These are phyloP conservation scores for Fusarium udum DNA, from an alignment of 2,329 filamentous ascomycete species.

Conservation along the genomic window DNA sequence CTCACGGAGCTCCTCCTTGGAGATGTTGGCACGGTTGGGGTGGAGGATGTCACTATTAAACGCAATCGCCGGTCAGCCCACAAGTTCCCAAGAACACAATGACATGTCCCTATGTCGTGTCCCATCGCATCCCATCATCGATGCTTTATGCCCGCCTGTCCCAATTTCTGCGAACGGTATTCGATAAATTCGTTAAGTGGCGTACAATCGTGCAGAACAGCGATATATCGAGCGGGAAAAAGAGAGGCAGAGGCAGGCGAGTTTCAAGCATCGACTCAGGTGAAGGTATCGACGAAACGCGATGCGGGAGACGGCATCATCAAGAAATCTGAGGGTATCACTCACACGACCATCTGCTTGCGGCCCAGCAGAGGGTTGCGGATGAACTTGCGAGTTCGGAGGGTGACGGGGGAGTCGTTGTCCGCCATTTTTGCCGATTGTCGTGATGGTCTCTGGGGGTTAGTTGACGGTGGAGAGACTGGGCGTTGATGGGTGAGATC, in stretches of 20 bases:
- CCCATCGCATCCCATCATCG: not conserved
- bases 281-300: slow-evolving; percentile 17
- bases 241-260: not conserved
- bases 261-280: slow-evolving; percentile 20
- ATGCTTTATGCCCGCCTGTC: slow-evolving; percentile 22
- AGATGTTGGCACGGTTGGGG: slow-evolving; percentile 97
- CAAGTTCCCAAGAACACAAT: slow-evolving; percentile 25
- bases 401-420: slow-evolving; percentile 78
- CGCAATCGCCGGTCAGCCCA: slow-evolving; percentile 39
- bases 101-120: not conserved
- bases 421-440: slow-evolving; percentile 84
- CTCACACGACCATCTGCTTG: slow-evolving; percentile 99
- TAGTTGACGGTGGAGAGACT: slow-evolving; percentile 46
- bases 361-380: slow-evolving; percentile 98
- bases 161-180: slow-evolving; percentile 2
- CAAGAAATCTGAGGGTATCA: slow-evolving; percentile 48
- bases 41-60: slow-evolving; percentile 93
- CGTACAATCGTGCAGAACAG: slow-evolving; percentile 11
- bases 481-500: slow-evolving; percentile 45
- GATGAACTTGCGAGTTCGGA: slow-evolving; percentile 99
- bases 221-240: slow-evolving; percentile 10
- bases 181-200: slow-evolving; percentile 15
- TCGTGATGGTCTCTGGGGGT: slow-evolving; percentile 49
- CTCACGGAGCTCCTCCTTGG: slow-evolving; percentile 96
- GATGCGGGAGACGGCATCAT: slow-evolving; percentile 6